Percentiles rank a stretch among this genome's conserved stretches.
These are phyloP conservation scores for Colletotrichum tropicicola DNA, from an alignment of 2,329 filamentous ascomycete genomes.

Conservation along the genomic window DNA sequence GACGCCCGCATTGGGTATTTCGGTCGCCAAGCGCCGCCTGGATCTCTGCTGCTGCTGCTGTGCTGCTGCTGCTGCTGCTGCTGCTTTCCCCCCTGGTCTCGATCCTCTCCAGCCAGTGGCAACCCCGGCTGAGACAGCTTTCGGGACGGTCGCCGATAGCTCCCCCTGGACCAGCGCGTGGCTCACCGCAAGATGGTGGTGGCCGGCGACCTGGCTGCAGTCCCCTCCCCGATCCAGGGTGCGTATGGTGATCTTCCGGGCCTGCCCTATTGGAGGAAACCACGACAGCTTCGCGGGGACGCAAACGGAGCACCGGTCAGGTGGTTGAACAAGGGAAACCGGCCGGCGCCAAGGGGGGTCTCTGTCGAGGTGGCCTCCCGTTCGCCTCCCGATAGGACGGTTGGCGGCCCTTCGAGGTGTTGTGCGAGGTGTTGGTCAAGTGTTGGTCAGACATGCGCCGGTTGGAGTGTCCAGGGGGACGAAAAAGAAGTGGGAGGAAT, in stretches of 20 bases:
- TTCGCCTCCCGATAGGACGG: background rate
- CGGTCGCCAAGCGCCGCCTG: background rate
- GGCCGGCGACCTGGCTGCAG: background rate
- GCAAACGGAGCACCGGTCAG: constrained; percentile 4
- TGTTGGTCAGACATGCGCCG: no score
- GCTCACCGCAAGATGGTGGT: constrained; percentile 21
- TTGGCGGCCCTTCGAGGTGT: no score
- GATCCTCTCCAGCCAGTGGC: background rate
- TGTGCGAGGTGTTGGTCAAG: no score
- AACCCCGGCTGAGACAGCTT: constrained; percentile 5
- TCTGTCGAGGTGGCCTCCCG: background rate
- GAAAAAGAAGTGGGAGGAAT: no score
- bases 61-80: background rate
- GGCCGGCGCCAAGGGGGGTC: no score
- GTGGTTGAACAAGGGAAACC: background rate
- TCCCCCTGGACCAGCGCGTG: no score
- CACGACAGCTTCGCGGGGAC: background rate
- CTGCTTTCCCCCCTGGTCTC: background rate
- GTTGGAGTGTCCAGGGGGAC: no score
- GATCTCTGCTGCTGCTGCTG: background rate
- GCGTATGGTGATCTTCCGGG: constrained; percentile 26
- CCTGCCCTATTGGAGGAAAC: constrained; percentile 17
- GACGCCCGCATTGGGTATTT: background rate
- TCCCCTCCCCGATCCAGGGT: constrained; percentile 9
- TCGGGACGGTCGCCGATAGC: constrained; percentile 11